Conservation (phyloP, 495 filamentous ascomycete species). For the Podospora pseudopauciseta region DNA sequence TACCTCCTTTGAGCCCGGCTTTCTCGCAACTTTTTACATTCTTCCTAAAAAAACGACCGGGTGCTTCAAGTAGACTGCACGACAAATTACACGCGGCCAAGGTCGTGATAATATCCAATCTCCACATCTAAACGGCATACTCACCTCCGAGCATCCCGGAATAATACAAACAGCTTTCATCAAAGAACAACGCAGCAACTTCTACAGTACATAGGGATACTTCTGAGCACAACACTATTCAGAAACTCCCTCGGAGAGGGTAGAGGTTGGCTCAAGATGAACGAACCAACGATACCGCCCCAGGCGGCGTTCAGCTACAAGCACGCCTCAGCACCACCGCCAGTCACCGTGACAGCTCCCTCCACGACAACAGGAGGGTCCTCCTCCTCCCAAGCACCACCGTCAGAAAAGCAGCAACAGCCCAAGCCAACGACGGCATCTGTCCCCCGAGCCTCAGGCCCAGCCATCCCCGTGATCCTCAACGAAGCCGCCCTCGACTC, state of each 20-base stretch:
- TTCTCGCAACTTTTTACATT: neutral
- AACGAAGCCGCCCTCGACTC: slow-evolving; percentile 96
- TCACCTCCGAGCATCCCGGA: neutral
- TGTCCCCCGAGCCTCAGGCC: slow-evolving; percentile 19
- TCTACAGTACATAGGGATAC: neutral
- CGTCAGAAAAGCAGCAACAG: slow-evolving; percentile 8
- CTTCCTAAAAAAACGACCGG: neutral
- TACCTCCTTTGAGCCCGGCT: neutral
- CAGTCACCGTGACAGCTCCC: slow-evolving; percentile 1
- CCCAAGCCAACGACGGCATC: neutral
- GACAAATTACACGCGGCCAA: neutral
- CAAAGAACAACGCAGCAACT: neutral
- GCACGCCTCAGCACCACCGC: slow-evolving; percentile 7
- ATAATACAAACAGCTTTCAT: neutral
- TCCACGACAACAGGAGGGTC: neutral
- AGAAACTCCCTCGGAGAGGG: neutral
- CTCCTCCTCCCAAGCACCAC: neutral
- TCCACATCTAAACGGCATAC: neutral
- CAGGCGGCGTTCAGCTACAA: slow-evolving; percentile 12
- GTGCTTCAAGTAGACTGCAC: neutral
- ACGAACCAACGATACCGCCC: slow-evolving; percentile 17
- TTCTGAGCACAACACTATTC: neutral
- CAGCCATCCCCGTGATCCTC: slow-evolving; percentile 70
- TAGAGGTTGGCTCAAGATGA: slow-evolving; percentile 1
- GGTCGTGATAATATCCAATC: neutral